Percentiles rank a stretch among this genome's conserved stretches.
Conservation (phyloP, 306 rosid species). For the Trifolium fragiferum region DNA sequence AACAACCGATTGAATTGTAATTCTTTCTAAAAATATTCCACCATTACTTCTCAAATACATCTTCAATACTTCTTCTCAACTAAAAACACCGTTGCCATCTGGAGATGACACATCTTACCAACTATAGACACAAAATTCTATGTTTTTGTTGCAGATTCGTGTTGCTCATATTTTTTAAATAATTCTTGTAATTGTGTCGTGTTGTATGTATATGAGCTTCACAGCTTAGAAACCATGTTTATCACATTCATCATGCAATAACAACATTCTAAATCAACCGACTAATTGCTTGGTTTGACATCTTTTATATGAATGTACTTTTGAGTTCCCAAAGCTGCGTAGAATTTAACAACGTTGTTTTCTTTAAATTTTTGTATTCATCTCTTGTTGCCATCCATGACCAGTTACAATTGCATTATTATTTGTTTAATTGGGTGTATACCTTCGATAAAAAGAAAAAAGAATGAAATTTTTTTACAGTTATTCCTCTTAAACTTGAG, state of each 20-base stretch:
- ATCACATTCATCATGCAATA: slow-evolving; percentile 5
- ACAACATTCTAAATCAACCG: not conserved
- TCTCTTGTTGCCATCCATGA: slow-evolving; percentile 10
- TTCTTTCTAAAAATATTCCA: slow-evolving; percentile 3
- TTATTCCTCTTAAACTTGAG: slow-evolving; percentile 18
- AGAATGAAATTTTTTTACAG: slow-evolving; percentile 20
- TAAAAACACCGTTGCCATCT: not conserved
- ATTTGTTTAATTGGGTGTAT: slow-evolving; percentile 32
- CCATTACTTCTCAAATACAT: not conserved
- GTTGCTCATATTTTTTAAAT: not conserved
- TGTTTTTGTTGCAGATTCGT: not conserved
- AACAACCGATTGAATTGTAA: not conserved
- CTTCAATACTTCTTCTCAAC: not conserved
- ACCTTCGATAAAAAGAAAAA: not conserved
- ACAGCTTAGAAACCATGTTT: not conserved
- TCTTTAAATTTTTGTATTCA: not conserved
- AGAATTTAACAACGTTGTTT: slow-evolving; percentile 11
- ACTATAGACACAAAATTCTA: not conserved
- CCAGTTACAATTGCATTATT: slow-evolving; percentile 29
- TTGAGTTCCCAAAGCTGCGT: not conserved
- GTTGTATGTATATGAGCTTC: not conserved
- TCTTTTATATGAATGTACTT: slow-evolving; percentile 9
- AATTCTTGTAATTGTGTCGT: not conserved
- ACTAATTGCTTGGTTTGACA: slow-evolving; percentile 21
- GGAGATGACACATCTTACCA: not conserved